A percentile compares a stretch with the other conserved stretches of the same genome.
Evolutionary conservation across 805 yeast species (phyloP).

Genomic region (Saccharomyces jurei): DNA sequence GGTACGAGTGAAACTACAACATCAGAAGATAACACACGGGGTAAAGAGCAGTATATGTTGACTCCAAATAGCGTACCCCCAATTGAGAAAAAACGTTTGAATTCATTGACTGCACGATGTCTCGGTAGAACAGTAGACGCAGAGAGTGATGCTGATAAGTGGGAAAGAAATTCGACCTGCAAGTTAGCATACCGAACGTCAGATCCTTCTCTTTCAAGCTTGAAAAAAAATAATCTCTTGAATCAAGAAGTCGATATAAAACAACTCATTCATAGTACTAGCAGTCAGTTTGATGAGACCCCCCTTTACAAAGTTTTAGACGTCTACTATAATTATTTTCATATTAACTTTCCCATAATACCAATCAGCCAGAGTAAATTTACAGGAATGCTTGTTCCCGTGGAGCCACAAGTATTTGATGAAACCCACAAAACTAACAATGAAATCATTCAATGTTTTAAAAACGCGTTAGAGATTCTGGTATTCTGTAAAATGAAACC

Average conservation of each 20-base stretch:
- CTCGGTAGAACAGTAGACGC: neutral
- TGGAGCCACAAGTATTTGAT: neutral
- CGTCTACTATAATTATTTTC: neutral
- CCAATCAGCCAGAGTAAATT: neutral
- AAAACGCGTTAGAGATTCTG: neutral
- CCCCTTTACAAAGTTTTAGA: neutral
- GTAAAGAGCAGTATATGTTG: neutral
- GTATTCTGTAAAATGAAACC: neutral
- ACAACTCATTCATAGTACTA: neutral
- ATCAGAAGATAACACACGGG: neutral
- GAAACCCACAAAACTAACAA: neutral
- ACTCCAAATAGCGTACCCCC: neutral
- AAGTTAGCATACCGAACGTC: neutral
- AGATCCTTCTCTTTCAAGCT: neutral
- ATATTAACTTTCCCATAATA: neutral
- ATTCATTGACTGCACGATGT: neutral
- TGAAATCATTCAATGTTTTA: neutral
- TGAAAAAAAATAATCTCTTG: neutral
- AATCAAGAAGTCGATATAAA: neutral
- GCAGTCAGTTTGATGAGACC: neutral
- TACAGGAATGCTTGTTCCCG: neutral
- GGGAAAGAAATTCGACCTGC: neutral
- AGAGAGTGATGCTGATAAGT: neutral
- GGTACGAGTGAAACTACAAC: neutral
- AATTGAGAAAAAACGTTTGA: neutral